Conservation (phyloP, 345 rosid species). For the Brassica incana region DNA sequence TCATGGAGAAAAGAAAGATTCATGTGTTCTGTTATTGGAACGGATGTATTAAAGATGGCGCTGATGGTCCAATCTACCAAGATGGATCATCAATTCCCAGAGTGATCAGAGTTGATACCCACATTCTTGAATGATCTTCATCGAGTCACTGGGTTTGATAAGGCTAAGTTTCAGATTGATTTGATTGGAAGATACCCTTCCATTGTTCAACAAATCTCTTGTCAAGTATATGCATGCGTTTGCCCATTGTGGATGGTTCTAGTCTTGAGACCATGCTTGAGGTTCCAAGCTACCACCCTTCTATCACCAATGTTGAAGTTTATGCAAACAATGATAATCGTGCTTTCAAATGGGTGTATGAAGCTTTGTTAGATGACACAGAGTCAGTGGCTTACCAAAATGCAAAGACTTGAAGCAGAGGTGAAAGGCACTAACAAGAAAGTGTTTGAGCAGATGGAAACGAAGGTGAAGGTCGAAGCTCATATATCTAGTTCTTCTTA, state of each 20-base stretch:
- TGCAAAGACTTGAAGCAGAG: too few relatives aligned
- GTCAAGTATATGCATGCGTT: slow-evolving; percentile 12
- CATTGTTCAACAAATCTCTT: slow-evolving; percentile 11
- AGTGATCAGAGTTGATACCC: slow-evolving; percentile 21
- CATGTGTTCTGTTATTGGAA: slow-evolving; percentile 21
- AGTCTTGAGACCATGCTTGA: slow-evolving; percentile 24
- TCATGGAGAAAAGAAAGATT: slow-evolving; percentile 8
- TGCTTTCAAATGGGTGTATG: too few relatives aligned
- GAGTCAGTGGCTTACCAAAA: too few relatives aligned
- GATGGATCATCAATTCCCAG: slow-evolving; percentile 20
- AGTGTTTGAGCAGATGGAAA: too few relatives aligned
- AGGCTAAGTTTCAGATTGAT: not conserved
- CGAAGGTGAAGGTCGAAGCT: too few relatives aligned
- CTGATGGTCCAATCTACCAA: slow-evolving; percentile 25
- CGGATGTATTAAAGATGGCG: slow-evolving; percentile 18
- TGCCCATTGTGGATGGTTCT: slow-evolving; percentile 26
- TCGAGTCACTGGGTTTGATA: slow-evolving; percentile 16
- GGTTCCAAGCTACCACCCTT: slow-evolving; percentile 8
- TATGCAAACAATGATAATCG: not conserved
- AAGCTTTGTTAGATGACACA: too few relatives aligned
- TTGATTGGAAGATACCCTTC: slow-evolving; percentile 16
- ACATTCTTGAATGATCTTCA: slow-evolving; percentile 11
- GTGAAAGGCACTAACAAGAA: too few relatives aligned
- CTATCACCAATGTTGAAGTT: not conserved
- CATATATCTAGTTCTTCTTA: too few relatives aligned